Evolutionary conservation across 1,284 basidiomycete species (phyloP).

Genomic region (Apiotrichum mycotoxinovorans): DNA sequence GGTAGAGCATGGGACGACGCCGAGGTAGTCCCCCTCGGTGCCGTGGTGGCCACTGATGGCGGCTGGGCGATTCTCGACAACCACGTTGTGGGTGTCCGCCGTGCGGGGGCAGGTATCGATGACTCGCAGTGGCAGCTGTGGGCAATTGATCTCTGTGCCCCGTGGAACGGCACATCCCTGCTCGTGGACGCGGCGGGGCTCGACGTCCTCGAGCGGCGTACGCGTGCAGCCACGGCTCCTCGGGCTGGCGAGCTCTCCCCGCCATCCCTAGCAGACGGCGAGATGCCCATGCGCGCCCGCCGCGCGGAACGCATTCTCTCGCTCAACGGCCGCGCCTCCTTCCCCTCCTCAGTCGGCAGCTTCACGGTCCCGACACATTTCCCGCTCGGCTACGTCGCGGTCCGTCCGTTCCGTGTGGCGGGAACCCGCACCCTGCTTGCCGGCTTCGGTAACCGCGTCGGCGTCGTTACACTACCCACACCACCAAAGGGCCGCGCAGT

Average conservation of each 20-base stretch:
- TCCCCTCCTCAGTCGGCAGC: constrained; percentile 26
- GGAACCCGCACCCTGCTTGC: constrained; percentile 22
- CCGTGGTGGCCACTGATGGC: constrained; percentile 24
- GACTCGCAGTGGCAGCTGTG: constrained; percentile 42
- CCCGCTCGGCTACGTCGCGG: constrained; percentile 35
- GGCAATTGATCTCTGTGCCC: constrained; percentile 29
- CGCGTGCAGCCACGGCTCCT: not conserved
- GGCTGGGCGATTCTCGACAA: constrained; percentile 24
- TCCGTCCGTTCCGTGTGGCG: constrained; percentile 25
- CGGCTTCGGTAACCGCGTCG: constrained; percentile 43
- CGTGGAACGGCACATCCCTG: constrained; percentile 36
- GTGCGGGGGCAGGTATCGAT: constrained; percentile 31
- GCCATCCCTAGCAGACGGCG: constrained; percentile 4
- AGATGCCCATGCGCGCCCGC: constrained; percentile 28
- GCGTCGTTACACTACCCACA: constrained; percentile 26
- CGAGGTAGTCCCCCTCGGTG: constrained; percentile 32
- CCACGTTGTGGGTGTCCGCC: constrained; percentile 30
- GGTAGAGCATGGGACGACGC: constrained; percentile 24
- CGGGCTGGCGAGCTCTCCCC: not conserved
- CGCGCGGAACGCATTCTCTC: constrained; percentile 38
- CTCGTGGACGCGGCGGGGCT: constrained; percentile 26
- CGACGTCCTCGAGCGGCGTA: constrained; percentile 17
- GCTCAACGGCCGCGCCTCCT: constrained; percentile 35
- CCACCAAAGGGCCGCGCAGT: not conserved
- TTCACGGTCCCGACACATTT: constrained; percentile 31